These are phyloP conservation scores for Scheffersomyces lignicola DNA, from an alignment of 1,139 yeast species.

Conservation along the genomic window DNA sequence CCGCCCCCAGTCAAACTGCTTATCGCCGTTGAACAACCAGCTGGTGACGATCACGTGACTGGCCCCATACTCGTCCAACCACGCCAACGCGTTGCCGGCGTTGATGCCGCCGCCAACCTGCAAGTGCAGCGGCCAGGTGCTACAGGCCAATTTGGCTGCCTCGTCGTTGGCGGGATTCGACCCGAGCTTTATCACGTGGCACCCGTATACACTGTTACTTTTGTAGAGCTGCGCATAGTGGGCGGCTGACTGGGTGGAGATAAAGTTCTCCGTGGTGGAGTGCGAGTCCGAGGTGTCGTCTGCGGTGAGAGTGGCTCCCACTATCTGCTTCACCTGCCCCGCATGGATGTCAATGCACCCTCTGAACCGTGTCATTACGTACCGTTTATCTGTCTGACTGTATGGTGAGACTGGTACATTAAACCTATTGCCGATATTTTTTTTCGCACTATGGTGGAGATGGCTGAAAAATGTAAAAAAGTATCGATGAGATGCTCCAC, in stretches of 20 bases:
- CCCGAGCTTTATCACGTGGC: constrained; percentile 93
- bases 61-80: constrained; percentile 69
- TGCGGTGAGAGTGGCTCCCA: constrained; percentile 80
- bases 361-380: constrained; percentile 90
- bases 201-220: constrained; percentile 58
- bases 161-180: constrained; percentile 69
- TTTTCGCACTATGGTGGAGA: constrained; percentile 5
- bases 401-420: constrained; percentile 3
- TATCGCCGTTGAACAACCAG: constrained; percentile 72
- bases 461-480: not conserved
- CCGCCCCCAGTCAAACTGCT: constrained; percentile 56
- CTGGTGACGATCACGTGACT: constrained; percentile 90
- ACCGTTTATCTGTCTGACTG: too few species aligned
- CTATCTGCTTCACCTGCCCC: constrained; percentile 95
- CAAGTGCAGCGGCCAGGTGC: constrained; percentile 68
- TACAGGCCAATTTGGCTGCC: constrained; percentile 77
- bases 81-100: constrained; percentile 63
- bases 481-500: not conserved
- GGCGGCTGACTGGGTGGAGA: constrained; percentile 71
- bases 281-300: constrained; percentile 41
- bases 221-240: constrained; percentile 76
- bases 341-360: constrained; percentile 96
- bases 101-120: constrained; percentile 96
- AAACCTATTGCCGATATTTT: constrained; percentile 4
- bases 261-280: constrained; percentile 70